phyloP scores from a whole-genome alignment of 345 rosid genomes.

The Anastatica hierochuntica region DNA sequence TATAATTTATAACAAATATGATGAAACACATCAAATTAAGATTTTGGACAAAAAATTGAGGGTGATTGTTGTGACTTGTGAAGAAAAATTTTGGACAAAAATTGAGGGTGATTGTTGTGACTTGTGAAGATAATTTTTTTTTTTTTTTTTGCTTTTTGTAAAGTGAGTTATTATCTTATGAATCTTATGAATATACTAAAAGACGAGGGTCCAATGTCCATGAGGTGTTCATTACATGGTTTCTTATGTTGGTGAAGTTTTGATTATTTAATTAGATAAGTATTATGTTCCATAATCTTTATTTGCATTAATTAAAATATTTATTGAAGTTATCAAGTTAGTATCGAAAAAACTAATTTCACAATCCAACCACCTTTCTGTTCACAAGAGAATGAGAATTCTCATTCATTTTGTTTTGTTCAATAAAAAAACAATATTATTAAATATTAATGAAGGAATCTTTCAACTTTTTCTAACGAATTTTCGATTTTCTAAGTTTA shows the following conservation, averaged over 20 bases:
- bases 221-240: conserved; percentile 16
- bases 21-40: background rate
- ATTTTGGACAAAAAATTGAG: background rate
- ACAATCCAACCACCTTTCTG: conserved; percentile 25
- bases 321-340: conserved; percentile 10
- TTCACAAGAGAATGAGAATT: conserved; percentile 20
- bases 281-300: background rate
- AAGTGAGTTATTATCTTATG: background rate
- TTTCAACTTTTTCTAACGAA: conserved; percentile 14
- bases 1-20: too few species aligned
- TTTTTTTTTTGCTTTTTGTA: too few species aligned
- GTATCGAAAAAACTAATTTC: conserved; percentile 25
- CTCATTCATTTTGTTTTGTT: background rate
- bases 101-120: background rate
- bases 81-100: too few species aligned
- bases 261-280: background rate
- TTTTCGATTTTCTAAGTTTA: conserved; percentile 6
- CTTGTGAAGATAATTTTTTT: too few species aligned
- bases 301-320: background rate
- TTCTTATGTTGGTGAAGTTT: conserved; percentile 5
- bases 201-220: conserved; percentile 1
- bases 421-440: background rate
- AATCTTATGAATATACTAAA: background rate
- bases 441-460: conserved; percentile 10
- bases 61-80: background rate